Evolutionary conservation across 2,329 filamentous ascomycete species (phyloP).

Genomic region (Alternaria triticina): DNA sequence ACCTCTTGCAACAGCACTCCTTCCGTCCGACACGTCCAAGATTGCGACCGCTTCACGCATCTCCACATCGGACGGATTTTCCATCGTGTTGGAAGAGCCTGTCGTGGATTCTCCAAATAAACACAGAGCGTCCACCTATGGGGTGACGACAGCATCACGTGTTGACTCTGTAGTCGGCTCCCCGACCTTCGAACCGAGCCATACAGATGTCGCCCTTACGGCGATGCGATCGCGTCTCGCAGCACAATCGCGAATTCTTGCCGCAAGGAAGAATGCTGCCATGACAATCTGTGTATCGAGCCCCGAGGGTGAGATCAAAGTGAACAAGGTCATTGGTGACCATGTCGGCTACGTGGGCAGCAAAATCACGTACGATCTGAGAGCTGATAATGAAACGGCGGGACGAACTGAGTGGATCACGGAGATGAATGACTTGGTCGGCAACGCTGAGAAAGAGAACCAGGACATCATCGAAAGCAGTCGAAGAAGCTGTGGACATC

Average conservation of each 20-base stretch:
- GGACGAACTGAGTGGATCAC: conserved; percentile 33
- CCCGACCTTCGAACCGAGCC: conserved; percentile 9
- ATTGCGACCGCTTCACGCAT: conserved; percentile 14
- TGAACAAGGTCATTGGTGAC: conserved; percentile 63
- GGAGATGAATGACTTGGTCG: conserved; percentile 32
- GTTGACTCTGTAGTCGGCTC: conserved; percentile 30
- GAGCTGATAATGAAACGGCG: conserved; percentile 54
- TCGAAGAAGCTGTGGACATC: conserved; percentile 28
- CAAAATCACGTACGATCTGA: conserved; percentile 65
- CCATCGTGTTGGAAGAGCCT: background rate
- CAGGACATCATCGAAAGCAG: background rate
- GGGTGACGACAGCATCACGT: conserved; percentile 9
- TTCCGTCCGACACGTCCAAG: conserved; percentile 46
- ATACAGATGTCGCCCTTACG: conserved; percentile 26
- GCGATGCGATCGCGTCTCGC: conserved; percentile 66
- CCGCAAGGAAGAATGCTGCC: conserved; percentile 60
- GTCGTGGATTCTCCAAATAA: background rate
- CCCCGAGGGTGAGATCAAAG: conserved; percentile 56
- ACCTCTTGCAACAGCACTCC: conserved; percentile 63
- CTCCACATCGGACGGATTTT: background rate
- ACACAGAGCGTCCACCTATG: background rate
- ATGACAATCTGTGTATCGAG: conserved; percentile 65
- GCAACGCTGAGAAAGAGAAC: conserved; percentile 15
- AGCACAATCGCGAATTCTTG: conserved; percentile 70
- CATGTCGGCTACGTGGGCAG: conserved; percentile 68